A percentile compares a stretch with the other conserved stretches of the same genome.
Evolutionary conservation across 495 filamentous ascomycete genomes (phyloP).

Genomic region (Xylaria bambusicola): DNA sequence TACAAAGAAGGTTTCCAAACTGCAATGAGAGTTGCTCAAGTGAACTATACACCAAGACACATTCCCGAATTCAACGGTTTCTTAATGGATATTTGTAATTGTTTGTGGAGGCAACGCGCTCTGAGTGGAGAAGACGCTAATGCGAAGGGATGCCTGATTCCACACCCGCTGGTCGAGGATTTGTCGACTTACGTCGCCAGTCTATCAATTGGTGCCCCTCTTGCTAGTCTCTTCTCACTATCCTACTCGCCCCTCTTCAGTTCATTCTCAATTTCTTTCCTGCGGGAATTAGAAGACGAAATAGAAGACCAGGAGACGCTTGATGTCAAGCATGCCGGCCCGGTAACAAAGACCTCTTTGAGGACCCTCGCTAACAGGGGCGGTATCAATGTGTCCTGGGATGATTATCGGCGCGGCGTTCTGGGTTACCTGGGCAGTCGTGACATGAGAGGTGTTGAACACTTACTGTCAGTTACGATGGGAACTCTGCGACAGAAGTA

Average conservation of each 20-base stretch:
- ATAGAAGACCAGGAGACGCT: conserved; percentile 47
- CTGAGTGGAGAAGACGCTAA: conserved; percentile 69
- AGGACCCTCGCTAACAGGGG: conserved; percentile 64
- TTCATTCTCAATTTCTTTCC: conserved; percentile 65
- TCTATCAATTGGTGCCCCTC: conserved; percentile 42
- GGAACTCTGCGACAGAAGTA: conserved; percentile 61
- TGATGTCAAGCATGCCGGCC: conserved; percentile 65
- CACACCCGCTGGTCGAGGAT: conserved; percentile 44
- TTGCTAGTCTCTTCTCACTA: conserved; percentile 67
- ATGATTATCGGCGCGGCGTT: conserved; percentile 74
- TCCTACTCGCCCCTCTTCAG: conserved; percentile 68
- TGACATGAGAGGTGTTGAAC: conserved; percentile 65
- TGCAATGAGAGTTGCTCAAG: conserved; percentile 48
- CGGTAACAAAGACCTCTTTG: conserved; percentile 70
- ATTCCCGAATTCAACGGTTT: conserved; percentile 80
- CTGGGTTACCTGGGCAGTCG: conserved; percentile 67
- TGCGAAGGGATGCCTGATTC: conserved; percentile 70
- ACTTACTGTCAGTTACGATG: conserved; percentile 84
- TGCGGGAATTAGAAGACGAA: conserved; percentile 66
- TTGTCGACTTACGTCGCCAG: conserved; percentile 50
- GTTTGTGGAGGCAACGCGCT: conserved; percentile 77
- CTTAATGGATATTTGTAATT: conserved; percentile 88
- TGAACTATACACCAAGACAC: conserved; percentile 50
- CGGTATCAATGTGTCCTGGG: conserved; percentile 68
- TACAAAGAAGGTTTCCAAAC: conserved; percentile 78